Conservation (phyloP, 495 filamentous ascomycete species). For the Penicillium macrosclerotiorum region DNA sequence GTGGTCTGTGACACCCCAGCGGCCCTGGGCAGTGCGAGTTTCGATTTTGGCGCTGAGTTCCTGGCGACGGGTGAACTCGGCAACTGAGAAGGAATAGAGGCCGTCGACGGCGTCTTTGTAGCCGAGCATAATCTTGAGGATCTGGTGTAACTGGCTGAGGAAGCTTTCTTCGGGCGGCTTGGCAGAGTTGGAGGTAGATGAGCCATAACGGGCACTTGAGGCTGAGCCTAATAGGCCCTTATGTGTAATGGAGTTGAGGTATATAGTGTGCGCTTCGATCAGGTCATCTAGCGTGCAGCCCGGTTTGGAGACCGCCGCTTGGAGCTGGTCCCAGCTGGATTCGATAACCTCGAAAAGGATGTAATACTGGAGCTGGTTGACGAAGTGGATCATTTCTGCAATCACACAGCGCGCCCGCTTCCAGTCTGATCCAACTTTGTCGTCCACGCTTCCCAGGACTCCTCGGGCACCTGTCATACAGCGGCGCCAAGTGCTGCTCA, state of each 20-base stretch:
- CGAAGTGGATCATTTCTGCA: conserved; percentile 98
- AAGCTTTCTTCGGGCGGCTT: conserved; percentile 74
- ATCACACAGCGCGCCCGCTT: conserved; percentile 82
- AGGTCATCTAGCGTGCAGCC: conserved; percentile 92
- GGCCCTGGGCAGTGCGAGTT: conserved; percentile 56
- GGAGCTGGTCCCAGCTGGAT: conserved; percentile 83
- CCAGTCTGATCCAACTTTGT: conserved; percentile 79
- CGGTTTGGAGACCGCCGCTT: conserved; percentile 73
- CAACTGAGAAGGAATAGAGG: conserved; percentile 87
- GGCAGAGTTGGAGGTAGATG: conserved; percentile 41
- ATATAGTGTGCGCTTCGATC: conserved; percentile 85
- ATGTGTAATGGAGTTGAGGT: conserved; percentile 90
- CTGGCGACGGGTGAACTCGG: conserved; percentile 89
- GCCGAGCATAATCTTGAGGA: conserved; percentile 88
- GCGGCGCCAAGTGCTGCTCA: conserved; percentile 87
- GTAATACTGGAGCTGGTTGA: conserved; percentile 96
- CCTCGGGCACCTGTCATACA: conserved; percentile 94
- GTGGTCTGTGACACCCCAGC: conserved; percentile 63
- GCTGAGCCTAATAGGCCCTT: conserved; percentile 87
- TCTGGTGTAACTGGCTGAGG: conserved; percentile 84
- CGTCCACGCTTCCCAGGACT: conserved; percentile 78
- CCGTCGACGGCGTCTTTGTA: conserved; percentile 95
- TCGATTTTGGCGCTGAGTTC: conserved; percentile 75
- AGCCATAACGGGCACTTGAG: conserved; percentile 37
- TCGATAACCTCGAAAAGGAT: conserved; percentile 99